Evolutionary conservation across 345 rosid genomes (phyloP).

Genomic region (Brassica incana): DNA sequence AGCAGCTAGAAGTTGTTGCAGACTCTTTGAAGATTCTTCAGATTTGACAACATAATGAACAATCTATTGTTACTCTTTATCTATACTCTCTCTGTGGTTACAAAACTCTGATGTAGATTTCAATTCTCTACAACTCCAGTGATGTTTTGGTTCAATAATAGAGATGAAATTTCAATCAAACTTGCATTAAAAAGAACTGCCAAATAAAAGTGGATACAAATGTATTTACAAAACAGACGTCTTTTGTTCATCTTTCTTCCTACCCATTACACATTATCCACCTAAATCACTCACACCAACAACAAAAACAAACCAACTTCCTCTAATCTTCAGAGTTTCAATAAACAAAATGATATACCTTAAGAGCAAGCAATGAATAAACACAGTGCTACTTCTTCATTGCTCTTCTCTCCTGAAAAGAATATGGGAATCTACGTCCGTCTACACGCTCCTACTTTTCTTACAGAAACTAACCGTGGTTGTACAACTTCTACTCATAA

Average conservation of each 20-base stretch:
- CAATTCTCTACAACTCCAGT: background rate
- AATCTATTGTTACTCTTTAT: conserved; percentile 22
- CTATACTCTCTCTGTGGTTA: conserved; percentile 13
- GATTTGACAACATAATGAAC: conserved; percentile 44
- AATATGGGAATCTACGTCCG: conserved; percentile 51
- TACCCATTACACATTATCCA: conserved; percentile 37
- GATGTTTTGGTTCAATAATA: background rate
- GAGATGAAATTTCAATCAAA: conserved; percentile 23
- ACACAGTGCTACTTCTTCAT: conserved; percentile 33
- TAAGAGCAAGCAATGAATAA: conserved; percentile 29
- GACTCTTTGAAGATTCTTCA: conserved; percentile 72
- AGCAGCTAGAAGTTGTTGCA: conserved; percentile 70
- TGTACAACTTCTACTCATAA: conserved; percentile 31
- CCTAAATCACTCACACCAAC: conserved; percentile 31
- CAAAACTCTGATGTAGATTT: background rate
- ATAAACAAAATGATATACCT: conserved; percentile 39
- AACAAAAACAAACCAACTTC: conserved; percentile 29
- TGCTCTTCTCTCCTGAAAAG: conserved; percentile 62
- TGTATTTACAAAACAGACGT: conserved; percentile 35
- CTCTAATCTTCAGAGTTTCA: conserved; percentile 24
- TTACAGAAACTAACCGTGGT: conserved; percentile 38
- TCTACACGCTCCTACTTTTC: conserved; percentile 39
- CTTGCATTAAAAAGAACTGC: conserved; percentile 3
- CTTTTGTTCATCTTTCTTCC: conserved; percentile 6
- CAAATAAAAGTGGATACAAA: conserved; percentile 27